Conservation (phyloP, 2,329 filamentous ascomycete genomes). For the Pseudogymnoascus sp. region DNA sequence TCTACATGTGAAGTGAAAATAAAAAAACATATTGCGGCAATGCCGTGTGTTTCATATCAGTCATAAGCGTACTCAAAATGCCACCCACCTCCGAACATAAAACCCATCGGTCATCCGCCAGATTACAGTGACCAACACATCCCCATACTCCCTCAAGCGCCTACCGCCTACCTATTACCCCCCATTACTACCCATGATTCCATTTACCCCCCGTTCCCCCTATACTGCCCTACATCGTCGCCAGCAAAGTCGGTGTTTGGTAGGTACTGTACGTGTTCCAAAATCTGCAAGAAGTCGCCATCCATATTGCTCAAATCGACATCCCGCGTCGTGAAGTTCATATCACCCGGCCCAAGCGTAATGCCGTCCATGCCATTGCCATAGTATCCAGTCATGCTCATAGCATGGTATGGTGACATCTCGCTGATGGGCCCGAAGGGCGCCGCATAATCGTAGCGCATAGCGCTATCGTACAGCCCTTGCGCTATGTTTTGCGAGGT, state of each 20-base stretch:
- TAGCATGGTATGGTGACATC: background rate
- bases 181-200: background rate
- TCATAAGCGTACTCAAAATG: background rate
- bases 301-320: background rate
- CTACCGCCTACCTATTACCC: background rate
- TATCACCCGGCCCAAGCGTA: background rate
- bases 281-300: background rate
- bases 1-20: conserved; percentile 5
- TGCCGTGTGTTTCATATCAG: conserved; percentile 1
- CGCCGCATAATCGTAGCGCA: background rate
- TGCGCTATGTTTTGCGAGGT: background rate
- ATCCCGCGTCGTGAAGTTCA: conserved; percentile 6
- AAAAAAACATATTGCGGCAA: background rate
- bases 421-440: background rate
- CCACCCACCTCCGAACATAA: background rate
- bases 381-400: background rate
- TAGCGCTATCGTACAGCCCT: background rate
- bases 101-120: background rate
- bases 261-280: background rate
- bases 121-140: background rate
- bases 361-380: background rate
- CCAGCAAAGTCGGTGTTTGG: background rate
- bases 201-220: background rate
- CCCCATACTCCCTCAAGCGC: background rate
- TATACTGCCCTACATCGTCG: background rate